These are phyloP conservation scores for Setomelanomma holmii DNA, from an alignment of 2,329 filamentous ascomycete species.

Conservation along the genomic window DNA sequence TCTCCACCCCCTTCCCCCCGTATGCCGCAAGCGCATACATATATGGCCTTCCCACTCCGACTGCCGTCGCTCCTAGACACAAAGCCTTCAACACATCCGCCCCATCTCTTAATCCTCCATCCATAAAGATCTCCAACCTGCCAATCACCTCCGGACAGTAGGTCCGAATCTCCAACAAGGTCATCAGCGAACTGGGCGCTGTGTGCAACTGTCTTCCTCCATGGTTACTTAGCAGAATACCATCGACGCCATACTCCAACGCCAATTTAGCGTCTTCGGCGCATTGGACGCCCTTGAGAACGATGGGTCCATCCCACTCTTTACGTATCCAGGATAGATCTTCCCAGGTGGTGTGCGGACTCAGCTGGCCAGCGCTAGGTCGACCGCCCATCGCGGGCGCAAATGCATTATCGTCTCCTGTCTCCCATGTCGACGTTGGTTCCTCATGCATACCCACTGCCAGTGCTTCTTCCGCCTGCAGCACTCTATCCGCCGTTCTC, in stretches of 20 bases:
- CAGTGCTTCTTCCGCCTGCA: conserved; percentile 58
- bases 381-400: conserved; percentile 63
- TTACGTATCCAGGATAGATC: conserved; percentile 56
- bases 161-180: conserved; percentile 47
- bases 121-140: conserved; percentile 47
- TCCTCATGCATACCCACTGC: conserved; percentile 59
- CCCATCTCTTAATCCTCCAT: conserved; percentile 48
- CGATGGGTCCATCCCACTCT: conserved; percentile 51
- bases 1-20: conserved; percentile 45
- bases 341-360: conserved; percentile 58
- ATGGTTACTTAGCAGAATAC: conserved; percentile 61
- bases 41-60: conserved; percentile 48
- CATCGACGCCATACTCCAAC: conserved; percentile 53
- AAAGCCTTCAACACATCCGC: conserved; percentile 50
- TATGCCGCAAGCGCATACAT: conserved; percentile 50
- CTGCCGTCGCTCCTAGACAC: conserved; percentile 50
- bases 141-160: conserved; percentile 47
- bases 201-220: conserved; percentile 61
- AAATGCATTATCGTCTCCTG: conserved; percentile 62
- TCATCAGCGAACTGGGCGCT: conserved; percentile 45
- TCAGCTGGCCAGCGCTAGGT: conserved; percentile 35
- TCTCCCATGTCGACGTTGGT: conserved; percentile 59
- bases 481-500: conserved; percentile 41
- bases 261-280: conserved; percentile 56
- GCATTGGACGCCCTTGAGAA: conserved; percentile 55